Evolutionary conservation across 257 asterid species (phyloP).

Genomic region (Prunella vulgaris): DNA sequence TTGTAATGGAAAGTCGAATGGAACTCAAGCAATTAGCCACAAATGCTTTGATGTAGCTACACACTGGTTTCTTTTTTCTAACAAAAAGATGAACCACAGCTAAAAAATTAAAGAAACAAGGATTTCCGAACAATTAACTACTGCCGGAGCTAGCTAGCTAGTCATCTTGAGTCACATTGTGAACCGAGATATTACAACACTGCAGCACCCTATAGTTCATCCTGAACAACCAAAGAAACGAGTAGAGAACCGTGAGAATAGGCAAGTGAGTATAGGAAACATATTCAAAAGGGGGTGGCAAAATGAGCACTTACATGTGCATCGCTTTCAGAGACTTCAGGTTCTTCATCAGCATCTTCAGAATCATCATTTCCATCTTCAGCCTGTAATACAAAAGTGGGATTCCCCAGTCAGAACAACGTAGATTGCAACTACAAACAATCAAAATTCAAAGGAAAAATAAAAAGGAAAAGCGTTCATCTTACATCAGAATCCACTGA

Average conservation of each 20-base stretch:
- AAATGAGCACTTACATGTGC: conserved; percentile 47
- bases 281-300: not conserved
- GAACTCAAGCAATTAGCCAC: conserved; percentile 24
- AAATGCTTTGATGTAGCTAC: conserved; percentile 27
- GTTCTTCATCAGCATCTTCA: conserved; percentile 44
- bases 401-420: not conserved
- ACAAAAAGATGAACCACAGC: conserved; percentile 21
- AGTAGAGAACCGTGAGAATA: not conserved
- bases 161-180: conserved; percentile 16
- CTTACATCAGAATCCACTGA: conserved; percentile 51
- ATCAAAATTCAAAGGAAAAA: not conserved
- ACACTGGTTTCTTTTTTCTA: conserved; percentile 16
- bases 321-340: conserved; percentile 25
- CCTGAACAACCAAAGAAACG: conserved; percentile 34
- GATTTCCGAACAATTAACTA: conserved; percentile 2
- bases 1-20: conserved; percentile 20
- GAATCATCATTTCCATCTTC: conserved; percentile 52
- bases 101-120: conserved; percentile 12
- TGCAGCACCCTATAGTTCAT: conserved; percentile 46
- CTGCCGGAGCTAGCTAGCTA: conserved; percentile 5
- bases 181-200: not conserved
- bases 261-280: not conserved
- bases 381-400: conserved; percentile 36
- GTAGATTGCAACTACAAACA: not conserved
- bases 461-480: not conserved